Base-by-base conservation (phyloP, 106 monocot genomes). In the Xerophyta viscosa region DNA sequence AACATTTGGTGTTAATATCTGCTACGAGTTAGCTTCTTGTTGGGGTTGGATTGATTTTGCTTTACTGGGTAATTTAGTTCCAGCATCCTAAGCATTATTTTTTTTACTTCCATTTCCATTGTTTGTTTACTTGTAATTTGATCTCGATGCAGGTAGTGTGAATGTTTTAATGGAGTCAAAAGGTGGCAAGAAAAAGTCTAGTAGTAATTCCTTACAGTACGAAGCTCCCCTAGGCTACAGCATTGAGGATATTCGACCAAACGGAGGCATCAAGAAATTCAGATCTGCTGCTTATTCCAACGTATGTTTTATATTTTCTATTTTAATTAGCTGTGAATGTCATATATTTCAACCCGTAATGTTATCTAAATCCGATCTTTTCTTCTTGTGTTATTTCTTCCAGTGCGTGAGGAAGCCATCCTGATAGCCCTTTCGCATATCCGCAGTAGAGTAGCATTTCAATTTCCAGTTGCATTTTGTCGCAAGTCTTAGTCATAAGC, bases 281-380 rank as follows among this genome's bases (percentile, higher is more conserved):
- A 70, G 72, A 15, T 84, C 91, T 75, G 91, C 91, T 81, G 91
- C 81, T 24, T 91, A 91, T 81, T 91, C 81, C 73, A 91, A 91
- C 91, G 91, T 91, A 78, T 71, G 47, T 17, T 68, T 14, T 41
- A 44, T 1, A 2, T 46, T 42, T n/a, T n/a, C 26, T n/a, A 11
- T 29, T 25, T 64, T 41, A 36, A 20, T 21, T 5, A 20, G 4
- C 3, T 24, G 24, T 12, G 39, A 10, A 7, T 15, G 15, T 2
- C 13, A 12, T 39, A 12, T 2, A 12, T 50, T 13, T 23, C 23
- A 1, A 25, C 29, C 7, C 3, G 41, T 21, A 48, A 30, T 25
- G 12, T 23, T 43, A 24, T 2, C 7, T 20, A 23, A 37, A 33
- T 69, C n/a, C n/a, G n/a, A 43, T 60, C 55, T 20, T 19, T 1